These are phyloP conservation scores for Scheffersomyces illinoinensis DNA, from an alignment of 1,139 yeast genomes.

Conservation along the genomic window DNA sequence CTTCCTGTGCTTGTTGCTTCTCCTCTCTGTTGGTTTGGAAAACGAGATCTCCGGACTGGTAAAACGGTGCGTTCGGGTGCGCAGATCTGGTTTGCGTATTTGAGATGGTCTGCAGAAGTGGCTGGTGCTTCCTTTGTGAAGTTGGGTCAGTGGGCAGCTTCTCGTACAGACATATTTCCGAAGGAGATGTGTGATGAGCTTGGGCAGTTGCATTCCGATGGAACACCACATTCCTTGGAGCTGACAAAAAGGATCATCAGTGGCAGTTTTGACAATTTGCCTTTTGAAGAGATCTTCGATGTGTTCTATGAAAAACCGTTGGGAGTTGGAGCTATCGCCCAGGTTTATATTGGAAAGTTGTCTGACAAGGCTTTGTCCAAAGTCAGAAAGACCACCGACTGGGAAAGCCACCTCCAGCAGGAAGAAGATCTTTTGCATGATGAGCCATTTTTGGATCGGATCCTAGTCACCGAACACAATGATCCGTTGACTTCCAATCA, in stretches of 20 bases:
- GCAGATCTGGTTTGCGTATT: slow-evolving; percentile 64
- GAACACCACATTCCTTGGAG: slow-evolving; percentile 66
- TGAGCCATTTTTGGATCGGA: slow-evolving; percentile 32
- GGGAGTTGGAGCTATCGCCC: slow-evolving; percentile 98
- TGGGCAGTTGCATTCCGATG: slow-evolving; percentile 78
- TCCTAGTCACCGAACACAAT: slow-evolving; percentile 41
- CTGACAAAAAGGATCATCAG: slow-evolving; percentile 61
- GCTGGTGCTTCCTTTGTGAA: slow-evolving; percentile 97
- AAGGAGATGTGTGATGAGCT: slow-evolving; percentile 75
- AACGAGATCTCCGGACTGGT: slow-evolving; percentile 32
- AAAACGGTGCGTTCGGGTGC: slow-evolving; percentile 59
- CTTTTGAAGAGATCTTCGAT: slow-evolving; percentile 78
- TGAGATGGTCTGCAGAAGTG: slow-evolving; percentile 69
- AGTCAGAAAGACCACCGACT: slow-evolving; percentile 28
- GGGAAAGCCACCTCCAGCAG: slow-evolving; percentile 15
- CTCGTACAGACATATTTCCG: slow-evolving; percentile 94
- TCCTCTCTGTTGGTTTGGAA: slow-evolving; percentile 70
- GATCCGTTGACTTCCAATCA: slow-evolving; percentile 43
- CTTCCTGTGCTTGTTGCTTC: slow-evolving; percentile 65
- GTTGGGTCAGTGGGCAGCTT: slow-evolving; percentile 99
- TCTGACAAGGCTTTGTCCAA: slow-evolving; percentile 43
- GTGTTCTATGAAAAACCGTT: slow-evolving; percentile 74
- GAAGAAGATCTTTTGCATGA: slow-evolving; percentile 10
- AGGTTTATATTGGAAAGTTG: slow-evolving; percentile 79
- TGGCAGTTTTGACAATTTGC: slow-evolving; percentile 59